Percentiles rank a stretch among this genome's conserved stretches.
Evolutionary conservation across 23 red algal genomes (phyloP).

Genomic region (Pyropia haitanensis): DNA sequence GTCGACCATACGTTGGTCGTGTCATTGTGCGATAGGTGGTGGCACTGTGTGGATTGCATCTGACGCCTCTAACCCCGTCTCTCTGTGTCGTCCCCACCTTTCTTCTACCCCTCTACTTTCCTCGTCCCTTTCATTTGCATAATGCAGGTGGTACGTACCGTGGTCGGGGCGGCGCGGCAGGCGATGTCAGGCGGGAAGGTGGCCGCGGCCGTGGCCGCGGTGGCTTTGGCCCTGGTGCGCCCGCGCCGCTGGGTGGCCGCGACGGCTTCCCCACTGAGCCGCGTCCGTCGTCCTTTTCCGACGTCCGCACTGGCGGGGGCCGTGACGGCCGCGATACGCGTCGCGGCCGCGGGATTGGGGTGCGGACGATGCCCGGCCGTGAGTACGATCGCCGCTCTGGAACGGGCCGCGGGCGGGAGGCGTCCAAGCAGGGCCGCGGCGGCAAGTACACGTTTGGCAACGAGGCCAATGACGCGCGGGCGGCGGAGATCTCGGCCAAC

Average conservation of each 20-base stretch:
- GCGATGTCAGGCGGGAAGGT: neutral
- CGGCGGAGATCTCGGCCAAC: neutral
- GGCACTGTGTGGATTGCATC: too few species aligned
- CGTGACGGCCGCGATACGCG: neutral
- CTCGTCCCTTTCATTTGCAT: too few species aligned
- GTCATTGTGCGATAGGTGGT: too few species aligned
- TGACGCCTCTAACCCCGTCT: too few species aligned
- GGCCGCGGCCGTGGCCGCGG: slow-evolving; percentile 4
- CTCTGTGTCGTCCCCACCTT: too few species aligned
- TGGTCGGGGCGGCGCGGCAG: too few species aligned
- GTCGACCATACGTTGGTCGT: too few species aligned
- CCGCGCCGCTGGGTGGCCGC: too few species aligned
- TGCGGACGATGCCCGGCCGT: neutral
- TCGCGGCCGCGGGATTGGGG: neutral
- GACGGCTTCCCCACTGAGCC: too few species aligned
- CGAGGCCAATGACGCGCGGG: neutral
- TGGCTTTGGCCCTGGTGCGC: neutral
- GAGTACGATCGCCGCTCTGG: neutral
- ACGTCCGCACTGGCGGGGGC: neutral
- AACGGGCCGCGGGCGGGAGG: slow-evolving; percentile 3
- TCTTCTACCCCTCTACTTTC: too few species aligned
- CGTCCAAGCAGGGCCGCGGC: neutral
- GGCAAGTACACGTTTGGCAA: slow-evolving; percentile 2
- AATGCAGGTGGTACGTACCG: too few species aligned
- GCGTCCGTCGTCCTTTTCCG: too few species aligned